Evolutionary conservation across 352 stramenopile species (phyloP).

Genomic region (Phytopythium boreale): DNA sequence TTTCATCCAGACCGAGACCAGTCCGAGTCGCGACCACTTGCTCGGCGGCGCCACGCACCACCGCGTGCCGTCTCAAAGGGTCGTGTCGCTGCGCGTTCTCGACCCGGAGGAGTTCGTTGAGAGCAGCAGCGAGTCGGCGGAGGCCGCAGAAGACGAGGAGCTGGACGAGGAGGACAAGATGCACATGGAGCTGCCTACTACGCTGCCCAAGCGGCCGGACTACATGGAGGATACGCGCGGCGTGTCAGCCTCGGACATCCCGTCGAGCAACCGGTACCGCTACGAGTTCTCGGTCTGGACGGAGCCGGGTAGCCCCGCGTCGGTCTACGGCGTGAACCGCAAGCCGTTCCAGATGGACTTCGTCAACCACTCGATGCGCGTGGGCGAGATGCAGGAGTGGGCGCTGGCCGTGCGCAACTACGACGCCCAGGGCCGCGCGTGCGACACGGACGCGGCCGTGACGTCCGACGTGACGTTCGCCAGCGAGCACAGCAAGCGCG

Average conservation of each 20-base stretch:
- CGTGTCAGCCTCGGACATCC: slow-evolving; percentile 15
- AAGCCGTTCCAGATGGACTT: slow-evolving; percentile 34
- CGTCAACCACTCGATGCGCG: slow-evolving; percentile 67
- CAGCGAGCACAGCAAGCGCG: slow-evolving; percentile 21
- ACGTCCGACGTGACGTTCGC: slow-evolving; percentile 24
- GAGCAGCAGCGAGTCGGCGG: slow-evolving; percentile 1
- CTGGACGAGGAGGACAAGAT: slow-evolving; percentile 20
- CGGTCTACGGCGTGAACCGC: slow-evolving; percentile 67
- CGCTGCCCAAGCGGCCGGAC: slow-evolving; percentile 42
- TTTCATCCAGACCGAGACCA: slow-evolving; percentile 64
- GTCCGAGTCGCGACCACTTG: slow-evolving; percentile 49
- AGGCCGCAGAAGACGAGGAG: slow-evolving; percentile 20
- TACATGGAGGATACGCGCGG: slow-evolving; percentile 54
- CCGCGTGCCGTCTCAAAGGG: slow-evolving; percentile 60
- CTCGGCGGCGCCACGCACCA: slow-evolving; percentile 63
- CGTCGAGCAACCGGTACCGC: slow-evolving; percentile 44
- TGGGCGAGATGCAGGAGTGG: slow-evolving; percentile 69
- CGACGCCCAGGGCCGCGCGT: slow-evolving; percentile 25
- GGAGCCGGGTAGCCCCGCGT: slow-evolving; percentile 25
- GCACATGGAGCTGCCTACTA: slow-evolving; percentile 28
- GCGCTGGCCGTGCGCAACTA: slow-evolving; percentile 61
- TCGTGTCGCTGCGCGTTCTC: slow-evolving; percentile 52
- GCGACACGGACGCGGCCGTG: slow-evolving; percentile 30
- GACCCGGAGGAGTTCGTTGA: slow-evolving; percentile 7
- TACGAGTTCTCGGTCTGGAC: slow-evolving; percentile 80